Conservation (phyloP, 2,329 filamentous ascomycete genomes). For the Leptoxyphium fumago region DNA sequence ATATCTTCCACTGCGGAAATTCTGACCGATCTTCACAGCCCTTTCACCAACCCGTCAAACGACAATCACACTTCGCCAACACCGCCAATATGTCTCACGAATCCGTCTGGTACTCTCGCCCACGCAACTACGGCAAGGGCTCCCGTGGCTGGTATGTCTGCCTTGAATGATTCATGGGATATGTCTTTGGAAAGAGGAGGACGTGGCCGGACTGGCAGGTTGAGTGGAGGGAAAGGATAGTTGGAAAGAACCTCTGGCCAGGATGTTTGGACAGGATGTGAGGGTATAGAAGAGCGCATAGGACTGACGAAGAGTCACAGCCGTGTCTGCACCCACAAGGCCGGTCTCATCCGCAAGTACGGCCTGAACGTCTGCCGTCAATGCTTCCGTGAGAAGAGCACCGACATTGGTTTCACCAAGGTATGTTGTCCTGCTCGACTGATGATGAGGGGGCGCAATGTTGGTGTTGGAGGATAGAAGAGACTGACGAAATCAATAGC, state of each 20-base stretch:
- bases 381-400: constrained; percentile 55
- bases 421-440: constrained; percentile 24
- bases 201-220: background rate
- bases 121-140: constrained; percentile 95
- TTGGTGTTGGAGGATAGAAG: background rate
- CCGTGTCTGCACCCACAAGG: constrained; percentile 83
- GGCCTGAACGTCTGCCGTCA: constrained; percentile 72
- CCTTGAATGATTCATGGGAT: background rate
- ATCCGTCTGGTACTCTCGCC: constrained; percentile 98
- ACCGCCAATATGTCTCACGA: constrained; percentile 69
- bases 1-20: background rate
- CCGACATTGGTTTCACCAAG: constrained; percentile 56
- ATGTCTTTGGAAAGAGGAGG: background rate
- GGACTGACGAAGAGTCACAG: constrained; percentile 30
- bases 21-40: constrained; percentile 2
- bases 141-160: constrained; percentile 71
- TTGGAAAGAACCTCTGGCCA: constrained; percentile 1
- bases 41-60: constrained; percentile 4
- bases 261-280: constrained; percentile 2
- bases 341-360: constrained; percentile 99
- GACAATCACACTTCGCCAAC: background rate
- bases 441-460: background rate
- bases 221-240: constrained; percentile 1
- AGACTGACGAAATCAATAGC: constrained; percentile 11
- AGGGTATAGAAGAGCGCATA: constrained; percentile 6